phyloP scores from a whole-genome alignment of 2,329 filamentous ascomycete genomes.

The Aureobasidium vineae region DNA sequence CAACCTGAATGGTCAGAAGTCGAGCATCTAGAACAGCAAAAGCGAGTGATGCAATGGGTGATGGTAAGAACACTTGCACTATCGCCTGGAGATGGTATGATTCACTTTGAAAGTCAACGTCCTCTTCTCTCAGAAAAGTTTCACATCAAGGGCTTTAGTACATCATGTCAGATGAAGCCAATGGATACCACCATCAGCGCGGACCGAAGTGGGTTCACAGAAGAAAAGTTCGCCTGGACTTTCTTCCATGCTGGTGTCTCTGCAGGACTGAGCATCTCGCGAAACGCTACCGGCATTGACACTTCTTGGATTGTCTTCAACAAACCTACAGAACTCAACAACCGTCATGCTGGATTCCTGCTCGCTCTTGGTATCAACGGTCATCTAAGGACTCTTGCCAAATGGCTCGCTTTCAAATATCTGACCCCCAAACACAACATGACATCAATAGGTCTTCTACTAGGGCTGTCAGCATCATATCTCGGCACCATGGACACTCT shows the following conservation, averaged over 20 bases:
- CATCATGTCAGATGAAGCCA: conserved; percentile 88
- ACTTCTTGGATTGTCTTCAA: conserved; percentile 99
- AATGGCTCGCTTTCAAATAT: conserved; percentile 99
- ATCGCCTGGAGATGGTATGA: conserved; percentile 78
- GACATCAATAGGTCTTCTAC: conserved; percentile 93
- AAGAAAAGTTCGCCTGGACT: conserved; percentile 97
- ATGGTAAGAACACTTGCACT: conserved; percentile 86
- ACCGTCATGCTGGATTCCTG: conserved; percentile 92
- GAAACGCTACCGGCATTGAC: conserved; percentile 87
- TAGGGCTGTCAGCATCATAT: conserved; percentile 90
- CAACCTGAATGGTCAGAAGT: conserved; percentile 79
- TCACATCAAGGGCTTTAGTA: conserved; percentile 83
- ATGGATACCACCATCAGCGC: conserved; percentile 91
- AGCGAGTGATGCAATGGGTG: conserved; percentile 80
- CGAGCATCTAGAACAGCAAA: conserved; percentile 86
- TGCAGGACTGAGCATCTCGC: conserved; percentile 88
- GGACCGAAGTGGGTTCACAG: conserved; percentile 80
- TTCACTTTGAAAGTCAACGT: conserved; percentile 83
- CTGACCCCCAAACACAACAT: conserved; percentile 99
- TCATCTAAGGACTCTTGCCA: conserved; percentile 88
- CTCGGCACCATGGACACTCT: conserved; percentile 96
- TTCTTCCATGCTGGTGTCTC: conserved; percentile 97
- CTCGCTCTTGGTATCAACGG: conserved; percentile 90
- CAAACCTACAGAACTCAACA: conserved; percentile 87
- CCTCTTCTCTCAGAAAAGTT: conserved; percentile 92